Percentiles rank a stretch among this genome's conserved stretches.
phyloP scores from a whole-genome alignment of 1,139 yeast genomes.

The Zygosaccharomyces sapae region DNA sequence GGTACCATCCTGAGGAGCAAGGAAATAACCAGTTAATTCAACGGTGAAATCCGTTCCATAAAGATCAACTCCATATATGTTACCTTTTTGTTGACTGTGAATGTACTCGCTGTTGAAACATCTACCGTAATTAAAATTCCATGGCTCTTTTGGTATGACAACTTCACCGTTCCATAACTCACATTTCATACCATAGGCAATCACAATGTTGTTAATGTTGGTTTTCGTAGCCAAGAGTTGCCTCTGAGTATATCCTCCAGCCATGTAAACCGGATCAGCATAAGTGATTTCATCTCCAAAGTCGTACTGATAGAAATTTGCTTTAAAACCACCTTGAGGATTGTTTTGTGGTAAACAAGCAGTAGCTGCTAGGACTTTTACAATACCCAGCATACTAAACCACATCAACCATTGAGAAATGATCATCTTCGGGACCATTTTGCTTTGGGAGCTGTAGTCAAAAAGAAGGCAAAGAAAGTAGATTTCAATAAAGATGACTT shows the following conservation, averaged over 20 bases:
- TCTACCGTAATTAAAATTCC: neutral
- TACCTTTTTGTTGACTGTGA: constrained; percentile 2
- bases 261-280: constrained; percentile 4
- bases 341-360: constrained; percentile 7
- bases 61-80: constrained; percentile 17
- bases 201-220: neutral
- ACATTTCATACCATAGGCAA: constrained; percentile 2
- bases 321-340: constrained; percentile 1
- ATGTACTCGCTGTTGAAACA: neutral
- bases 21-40: constrained; percentile 32
- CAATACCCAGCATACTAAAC: no score
- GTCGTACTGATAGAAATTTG: constrained; percentile 3
- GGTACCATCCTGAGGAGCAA: constrained; percentile 27
- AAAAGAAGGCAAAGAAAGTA: no score
- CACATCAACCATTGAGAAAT: no score
- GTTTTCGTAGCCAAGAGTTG: neutral
- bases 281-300: constrained; percentile 2
- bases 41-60: constrained; percentile 24
- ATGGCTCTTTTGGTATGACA: neutral
- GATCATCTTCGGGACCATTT: neutral
- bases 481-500: no score
- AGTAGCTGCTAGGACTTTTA: neutral
- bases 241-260: neutral
- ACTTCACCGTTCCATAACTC: neutral
- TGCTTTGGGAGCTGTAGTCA: no score